Evolutionary conservation across 2,329 filamentous ascomycete species (phyloP), one percentile per base, ranked within the genome.

Genomic region (Aspergillus candidus): DNA sequence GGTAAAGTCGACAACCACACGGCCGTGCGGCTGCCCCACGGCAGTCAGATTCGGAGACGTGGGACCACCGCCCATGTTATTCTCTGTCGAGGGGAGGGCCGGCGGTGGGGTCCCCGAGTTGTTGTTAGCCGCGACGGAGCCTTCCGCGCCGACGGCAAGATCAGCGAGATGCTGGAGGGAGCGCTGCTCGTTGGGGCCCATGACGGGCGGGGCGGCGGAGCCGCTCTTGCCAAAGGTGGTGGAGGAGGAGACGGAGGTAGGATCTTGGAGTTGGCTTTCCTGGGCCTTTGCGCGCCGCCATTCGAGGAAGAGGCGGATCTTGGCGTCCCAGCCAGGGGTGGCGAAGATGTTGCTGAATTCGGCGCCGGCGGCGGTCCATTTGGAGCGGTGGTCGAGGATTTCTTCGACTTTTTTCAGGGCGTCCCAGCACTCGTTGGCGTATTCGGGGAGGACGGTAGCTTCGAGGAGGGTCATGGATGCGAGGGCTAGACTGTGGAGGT

Each of bases 351-450:
- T 60, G 3, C 59, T 59, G 27, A 69, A 69, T 40, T 70, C 67
- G 7, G 54, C 46, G 2, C 52, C 53, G 18, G 59, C 53, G 10
- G 53, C 32, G 8, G 55, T 44, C 27, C 54, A 52, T 50, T 64
- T 65, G 15, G 61, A 68, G 15, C 75, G 71, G 7, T 67, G 61
- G 32, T 72, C 68, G 35, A 77, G 65, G 3, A 76, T 66, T 10
- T 68, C 63, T 41, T 78, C 73, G 4, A 77, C 74, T 40, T 72
- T 73, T 22, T 71, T 66, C n/a, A 83, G 60, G 0, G 59, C 47
- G 5, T 60, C 56, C 66, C 67, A 70, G 48, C 66, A 69, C 41
- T 69, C 61, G 36, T 54, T 59, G 3, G 62, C 48, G 36, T 65
- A 52, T 35, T 67, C 66, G 4, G 66, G 66, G 30, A 70, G 55